Base-by-base conservation (phyloP, 2,329 filamentous ascomycete genomes). In the Fusarium domesticum region DNA sequence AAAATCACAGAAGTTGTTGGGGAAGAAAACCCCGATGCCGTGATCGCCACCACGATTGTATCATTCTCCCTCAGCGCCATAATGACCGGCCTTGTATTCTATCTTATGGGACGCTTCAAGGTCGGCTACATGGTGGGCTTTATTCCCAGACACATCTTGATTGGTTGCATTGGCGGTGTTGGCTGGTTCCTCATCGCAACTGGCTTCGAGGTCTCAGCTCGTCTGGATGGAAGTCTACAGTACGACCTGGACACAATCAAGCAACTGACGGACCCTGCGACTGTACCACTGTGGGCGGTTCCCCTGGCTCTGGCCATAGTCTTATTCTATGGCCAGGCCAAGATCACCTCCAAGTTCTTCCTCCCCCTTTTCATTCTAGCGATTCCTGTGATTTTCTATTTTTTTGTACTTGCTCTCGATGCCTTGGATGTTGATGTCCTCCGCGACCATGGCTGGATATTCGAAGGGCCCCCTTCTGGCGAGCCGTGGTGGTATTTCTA, bases 401-500 rank as follows among this genome's bases (percentile, higher is more conserved):
- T 89, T 51, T 78, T 89, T 41, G 85, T 93, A 12, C 73, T 83
- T 18, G 79, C 78, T 2, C 72, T 92, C 6, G 80, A 89, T 36
- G 74, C 76, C 15, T 71, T 95, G 39, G 74, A 86, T 32, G 75
- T 89, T 47, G 75, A 80, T 30, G 73, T 74, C 11, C 70, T 97
- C 35, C 84, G 90, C 41, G 67, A 79, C 8, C 72, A 76, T 37
- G 93, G 93, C 15, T 98, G 93, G 93, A 86, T 97, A 10, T 98
- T 98, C 59, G 80, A 89, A 57, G 86, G 86, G 0, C 92, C 93
- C 1, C 85, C 86, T 35, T 84, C 85, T 8, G 87, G 81, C 11
- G 89, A 95, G 58, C 90, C 93, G 0, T 98, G 95, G 82, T 98
- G 93, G 80, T 90, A 93, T 64, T 98, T 98, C 61, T 98, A 96